Evolutionary conservation across 768 basidiomycete genomes (phyloP).

Genomic region (Galerina sulciceps): DNA sequence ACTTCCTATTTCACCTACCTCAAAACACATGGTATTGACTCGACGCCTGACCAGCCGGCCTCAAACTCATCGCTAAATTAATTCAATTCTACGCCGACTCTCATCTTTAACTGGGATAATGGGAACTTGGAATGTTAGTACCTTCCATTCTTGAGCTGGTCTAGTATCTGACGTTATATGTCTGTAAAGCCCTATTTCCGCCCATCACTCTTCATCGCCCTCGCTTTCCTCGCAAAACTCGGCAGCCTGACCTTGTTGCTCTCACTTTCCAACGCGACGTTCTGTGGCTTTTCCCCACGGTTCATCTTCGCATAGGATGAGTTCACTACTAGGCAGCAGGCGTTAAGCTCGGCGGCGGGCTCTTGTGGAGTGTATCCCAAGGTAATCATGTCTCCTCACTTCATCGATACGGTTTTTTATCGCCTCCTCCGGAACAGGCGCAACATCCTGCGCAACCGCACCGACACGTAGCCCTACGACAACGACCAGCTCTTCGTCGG

Average conservation of each 20-base stretch:
- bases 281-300: conserved; percentile 60
- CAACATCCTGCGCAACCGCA: conserved; percentile 86
- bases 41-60: conserved; percentile 93
- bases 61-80: conserved; percentile 96
- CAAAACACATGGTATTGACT: conserved; percentile 70
- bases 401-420: neutral
- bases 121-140: conserved; percentile 74
- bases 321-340: conserved; percentile 62
- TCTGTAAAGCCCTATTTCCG: conserved; percentile 19
- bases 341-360: conserved; percentile 60
- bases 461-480: conserved; percentile 89
- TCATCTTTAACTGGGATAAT: conserved; percentile 70
- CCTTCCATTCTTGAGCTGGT: neutral
- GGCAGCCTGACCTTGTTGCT: conserved; percentile 69
- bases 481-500: conserved; percentile 95
- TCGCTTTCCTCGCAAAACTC: conserved; percentile 37
- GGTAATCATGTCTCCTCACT: conserved; percentile 44
- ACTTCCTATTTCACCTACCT: conserved; percentile 34
- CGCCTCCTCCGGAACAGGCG: conserved; percentile 62
- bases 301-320: conserved; percentile 75
- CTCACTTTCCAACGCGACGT: conserved; percentile 70
- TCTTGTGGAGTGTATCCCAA: conserved; percentile 87
- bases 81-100: conserved; percentile 79
- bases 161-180: neutral
- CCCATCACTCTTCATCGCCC: conserved; percentile 10